These are phyloP conservation scores for Colletotrichum limetticola DNA, from an alignment of 2,329 filamentous ascomycete species.

Conservation along the genomic window DNA sequence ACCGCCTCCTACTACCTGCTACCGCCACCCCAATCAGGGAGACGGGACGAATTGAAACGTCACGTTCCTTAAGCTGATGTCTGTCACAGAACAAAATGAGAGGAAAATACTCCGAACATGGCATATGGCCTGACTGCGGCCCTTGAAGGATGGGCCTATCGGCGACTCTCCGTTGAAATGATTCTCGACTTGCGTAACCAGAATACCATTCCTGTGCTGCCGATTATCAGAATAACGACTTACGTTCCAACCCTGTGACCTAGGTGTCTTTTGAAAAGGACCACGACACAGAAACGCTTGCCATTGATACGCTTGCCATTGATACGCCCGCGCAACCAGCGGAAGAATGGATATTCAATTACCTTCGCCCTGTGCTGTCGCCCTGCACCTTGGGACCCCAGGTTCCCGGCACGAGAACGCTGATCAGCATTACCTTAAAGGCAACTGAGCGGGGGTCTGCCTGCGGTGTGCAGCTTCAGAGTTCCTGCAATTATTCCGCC, in stretches of 20 bases:
- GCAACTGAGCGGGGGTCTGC: slow-evolving; percentile 20
- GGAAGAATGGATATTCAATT: slow-evolving; percentile 11
- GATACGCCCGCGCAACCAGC: background rate
- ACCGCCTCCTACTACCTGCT: background rate
- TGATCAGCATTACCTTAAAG: slow-evolving; percentile 26
- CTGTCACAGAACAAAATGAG: slow-evolving; percentile 16
- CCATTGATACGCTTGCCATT: background rate
- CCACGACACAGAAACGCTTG: background rate
- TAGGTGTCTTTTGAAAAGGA: background rate
- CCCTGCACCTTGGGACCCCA: background rate
- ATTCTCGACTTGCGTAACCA: background rate
- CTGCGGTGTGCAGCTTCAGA: slow-evolving; percentile 7
- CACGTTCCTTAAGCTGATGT: slow-evolving; percentile 28
- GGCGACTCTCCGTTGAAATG: slow-evolving; percentile 2
- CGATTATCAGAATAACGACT: background rate
- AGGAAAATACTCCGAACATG: slow-evolving; percentile 15
- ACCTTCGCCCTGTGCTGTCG: background rate
- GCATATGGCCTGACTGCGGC: background rate
- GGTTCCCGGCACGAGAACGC: slow-evolving; percentile 1
- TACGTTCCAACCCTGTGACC: background rate
- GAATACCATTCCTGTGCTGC: slow-evolving; percentile 1
- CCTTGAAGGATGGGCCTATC: background rate
- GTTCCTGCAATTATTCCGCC: slow-evolving; percentile 26
- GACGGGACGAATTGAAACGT: slow-evolving; percentile 29
- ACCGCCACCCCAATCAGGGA: background rate